A percentile compares a stretch with the other conserved stretches of the same genome.
Evolutionary conservation across 208 protist genomes (phyloP).

Genomic region (Endotrypanum monterogeii): DNA sequence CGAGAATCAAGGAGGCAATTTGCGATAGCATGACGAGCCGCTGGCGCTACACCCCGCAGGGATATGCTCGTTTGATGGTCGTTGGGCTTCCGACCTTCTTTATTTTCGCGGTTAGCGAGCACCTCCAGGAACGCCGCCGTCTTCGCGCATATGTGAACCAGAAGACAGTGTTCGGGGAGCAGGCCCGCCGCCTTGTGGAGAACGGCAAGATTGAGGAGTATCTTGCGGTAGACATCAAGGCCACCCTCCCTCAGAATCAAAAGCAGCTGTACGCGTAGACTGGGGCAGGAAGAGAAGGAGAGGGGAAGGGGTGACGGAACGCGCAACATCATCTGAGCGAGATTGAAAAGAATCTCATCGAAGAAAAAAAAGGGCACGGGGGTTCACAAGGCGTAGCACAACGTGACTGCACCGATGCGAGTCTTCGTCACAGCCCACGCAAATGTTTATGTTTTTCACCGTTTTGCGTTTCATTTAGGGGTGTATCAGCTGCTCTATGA

Average conservation of each 20-base stretch:
- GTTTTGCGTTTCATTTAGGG: not conserved
- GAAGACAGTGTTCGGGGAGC: conserved; percentile 91
- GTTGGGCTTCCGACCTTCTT: conserved; percentile 80
- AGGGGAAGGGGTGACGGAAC: not conserved
- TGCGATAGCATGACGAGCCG: conserved; percentile 58
- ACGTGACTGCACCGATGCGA: not conserved
- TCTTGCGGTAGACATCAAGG: conserved; percentile 83
- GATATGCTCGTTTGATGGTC: conserved; percentile 76
- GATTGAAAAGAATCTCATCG: not conserved
- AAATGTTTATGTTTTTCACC: conserved; percentile 1
- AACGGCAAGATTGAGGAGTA: conserved; percentile 88
- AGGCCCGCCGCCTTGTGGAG: conserved; percentile 78
- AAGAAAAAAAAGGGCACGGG: not conserved
- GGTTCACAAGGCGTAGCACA: not conserved
- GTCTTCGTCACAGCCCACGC: not conserved
- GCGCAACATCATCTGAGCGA: not conserved
- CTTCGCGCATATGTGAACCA: conserved; percentile 73
- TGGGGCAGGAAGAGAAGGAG: not conserved
- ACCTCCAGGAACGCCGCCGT: conserved; percentile 74
- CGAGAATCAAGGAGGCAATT: conserved; percentile 61
- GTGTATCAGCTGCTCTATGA: no score
- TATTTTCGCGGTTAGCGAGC: conserved; percentile 67
- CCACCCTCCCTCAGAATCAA: conserved; percentile 62
- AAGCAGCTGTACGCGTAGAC: conserved; percentile 62
- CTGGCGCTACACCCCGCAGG: conserved; percentile 86